Conservation (phyloP, 2,329 filamentous ascomycete genomes). For the Claviceps monticola region DNA sequence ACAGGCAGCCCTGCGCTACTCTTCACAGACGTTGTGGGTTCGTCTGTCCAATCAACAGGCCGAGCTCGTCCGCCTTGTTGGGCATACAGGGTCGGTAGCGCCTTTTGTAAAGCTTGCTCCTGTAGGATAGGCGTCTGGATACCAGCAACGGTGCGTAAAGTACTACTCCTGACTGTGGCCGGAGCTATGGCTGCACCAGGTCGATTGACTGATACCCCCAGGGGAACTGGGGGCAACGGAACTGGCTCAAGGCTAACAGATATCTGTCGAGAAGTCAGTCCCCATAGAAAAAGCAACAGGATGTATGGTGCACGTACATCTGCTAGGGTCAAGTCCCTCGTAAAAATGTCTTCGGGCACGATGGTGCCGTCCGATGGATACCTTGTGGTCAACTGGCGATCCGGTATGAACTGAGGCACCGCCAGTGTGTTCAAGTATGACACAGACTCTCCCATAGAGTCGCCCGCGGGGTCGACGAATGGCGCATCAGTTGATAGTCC, state of each 20-base stretch:
- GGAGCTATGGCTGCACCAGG: background rate
- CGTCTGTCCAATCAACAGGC: background rate
- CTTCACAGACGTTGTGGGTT: background rate
- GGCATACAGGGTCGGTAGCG: background rate
- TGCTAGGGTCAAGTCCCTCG: conserved; percentile 1
- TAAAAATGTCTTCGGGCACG: background rate
- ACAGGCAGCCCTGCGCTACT: background rate
- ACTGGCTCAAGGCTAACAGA: conserved; percentile 5
- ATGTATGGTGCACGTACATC: conserved; percentile 7
- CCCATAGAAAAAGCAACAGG: background rate
- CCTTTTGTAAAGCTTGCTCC: conserved; percentile 8
- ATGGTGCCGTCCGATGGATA: background rate
- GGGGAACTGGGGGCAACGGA: background rate
- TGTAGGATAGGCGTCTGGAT: background rate
- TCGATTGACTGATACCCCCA: background rate
- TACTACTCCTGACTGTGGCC: background rate
- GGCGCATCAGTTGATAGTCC: background rate
- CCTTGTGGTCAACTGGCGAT: background rate
- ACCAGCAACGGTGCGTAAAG: conserved; percentile 6
- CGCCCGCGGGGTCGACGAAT: background rate
- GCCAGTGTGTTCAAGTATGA: background rate
- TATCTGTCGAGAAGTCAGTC: conserved; percentile 12
- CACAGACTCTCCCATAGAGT: background rate
- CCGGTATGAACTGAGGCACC: background rate
- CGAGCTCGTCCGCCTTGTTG: background rate